These are phyloP conservation scores for Diaporthe vexans DNA, from an alignment of 2,329 filamentous ascomycete species.

Conservation along the genomic window DNA sequence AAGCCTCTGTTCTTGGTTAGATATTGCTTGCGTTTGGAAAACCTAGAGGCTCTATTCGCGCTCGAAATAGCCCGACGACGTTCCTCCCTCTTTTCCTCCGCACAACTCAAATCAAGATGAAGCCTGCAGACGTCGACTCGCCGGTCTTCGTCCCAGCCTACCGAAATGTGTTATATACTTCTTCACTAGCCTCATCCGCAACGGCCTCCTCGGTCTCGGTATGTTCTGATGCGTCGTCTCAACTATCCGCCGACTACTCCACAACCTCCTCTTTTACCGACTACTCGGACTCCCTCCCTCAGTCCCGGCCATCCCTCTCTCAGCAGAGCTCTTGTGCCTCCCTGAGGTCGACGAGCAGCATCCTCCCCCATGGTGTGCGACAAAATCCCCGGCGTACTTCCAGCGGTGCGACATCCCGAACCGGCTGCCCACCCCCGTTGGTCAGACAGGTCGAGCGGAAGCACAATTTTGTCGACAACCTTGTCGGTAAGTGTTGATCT, in stretches of 20 bases:
- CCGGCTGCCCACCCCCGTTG: slow-evolving; percentile 79
- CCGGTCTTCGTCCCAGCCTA: slow-evolving; percentile 64
- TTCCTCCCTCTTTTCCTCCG: slow-evolving; percentile 28
- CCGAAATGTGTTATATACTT: slow-evolving; percentile 74
- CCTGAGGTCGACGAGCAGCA: slow-evolving; percentile 52
- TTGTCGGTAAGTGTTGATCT: slow-evolving; percentile 84
- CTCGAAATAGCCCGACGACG: slow-evolving; percentile 42
- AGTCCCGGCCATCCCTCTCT: slow-evolving; percentile 49
- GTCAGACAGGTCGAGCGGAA: slow-evolving; percentile 92
- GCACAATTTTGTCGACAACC: slow-evolving; percentile 94
- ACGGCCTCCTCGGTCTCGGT: slow-evolving; percentile 83
- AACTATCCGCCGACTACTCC: slow-evolving; percentile 75
- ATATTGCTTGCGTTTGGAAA: slow-evolving; percentile 36
- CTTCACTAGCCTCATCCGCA: slow-evolving; percentile 79
- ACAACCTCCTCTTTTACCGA: slow-evolving; percentile 71
- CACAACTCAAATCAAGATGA: slow-evolving; percentile 66
- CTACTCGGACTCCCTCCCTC: slow-evolving; percentile 59
- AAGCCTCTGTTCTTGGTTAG: slow-evolving; percentile 36
- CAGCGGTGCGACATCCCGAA: slow-evolving; percentile 66
- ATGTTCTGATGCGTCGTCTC: slow-evolving; percentile 81
- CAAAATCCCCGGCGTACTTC: slow-evolving; percentile 74
- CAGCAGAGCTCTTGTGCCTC: slow-evolving; percentile 52
- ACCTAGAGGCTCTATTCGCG: slow-evolving; percentile 35
- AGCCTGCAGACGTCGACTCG: slow-evolving; percentile 66
- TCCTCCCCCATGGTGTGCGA: slow-evolving; percentile 72